Evolutionary conservation across 129 eudicot genomes (phyloP), one percentile per base, ranked within the genome.

Genomic region (Flaveria linearis): DNA sequence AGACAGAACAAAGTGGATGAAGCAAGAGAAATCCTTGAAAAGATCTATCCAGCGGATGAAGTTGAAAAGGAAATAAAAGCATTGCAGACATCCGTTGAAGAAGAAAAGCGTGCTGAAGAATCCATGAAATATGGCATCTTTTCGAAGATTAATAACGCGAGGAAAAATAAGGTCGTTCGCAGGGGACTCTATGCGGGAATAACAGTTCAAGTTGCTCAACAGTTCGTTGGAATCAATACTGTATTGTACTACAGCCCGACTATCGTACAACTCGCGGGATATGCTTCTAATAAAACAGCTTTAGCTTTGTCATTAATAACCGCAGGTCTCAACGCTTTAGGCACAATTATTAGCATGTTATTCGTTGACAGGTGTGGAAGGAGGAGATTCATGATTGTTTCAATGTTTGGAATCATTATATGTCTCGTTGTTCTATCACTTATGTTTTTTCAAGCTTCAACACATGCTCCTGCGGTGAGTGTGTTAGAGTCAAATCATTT

Each of bases 21-120:
- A 78, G 86, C 93, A 50, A 23, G 63, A 30, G 9, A 71, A 36
- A 71, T 74, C 68, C 88, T 9, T 63, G 63, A 71, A 30, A 71
- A 51, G 49, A 71, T 71, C 7, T 71, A 71, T 71, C 75, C 75
- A 10, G 75, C 75, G 0, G 81, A 85, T 0, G 86, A 85, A 81
- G 83, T 88, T 3, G 85, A 83, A 53, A 75, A 45, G 0, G 90
- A 88, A 69, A 51, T 83, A 66, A 41, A 67, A 73, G 68, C 68
- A 6, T 62, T 62, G 43, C 9, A 62, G 9, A 13, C 17, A 62
- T 62, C 68, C 2, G 11, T 62, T 14, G 68, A 62, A 62, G 41
- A 33, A 1, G 68, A 62, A 62, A 62, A 62, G 20, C 43, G 1
- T 5, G 68, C 68, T 1, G 45, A 62, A 62, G 43, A 33, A 14